These are phyloP conservation scores for Scedosporium dehoogii DNA, from an alignment of 2,329 filamentous ascomycete species.

Conservation along the genomic window DNA sequence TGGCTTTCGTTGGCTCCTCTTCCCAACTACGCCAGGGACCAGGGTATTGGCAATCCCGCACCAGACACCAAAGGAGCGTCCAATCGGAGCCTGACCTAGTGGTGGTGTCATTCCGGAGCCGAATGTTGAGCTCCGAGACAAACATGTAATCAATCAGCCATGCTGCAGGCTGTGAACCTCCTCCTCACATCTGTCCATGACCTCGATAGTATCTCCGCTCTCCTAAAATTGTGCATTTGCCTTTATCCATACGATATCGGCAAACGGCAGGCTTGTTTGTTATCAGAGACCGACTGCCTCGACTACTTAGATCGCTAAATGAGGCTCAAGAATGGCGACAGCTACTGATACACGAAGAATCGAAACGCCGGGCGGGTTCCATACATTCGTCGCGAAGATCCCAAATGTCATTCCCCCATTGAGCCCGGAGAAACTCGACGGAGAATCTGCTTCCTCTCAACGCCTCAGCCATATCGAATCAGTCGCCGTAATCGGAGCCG, in stretches of 20 bases:
- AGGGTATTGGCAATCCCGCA: background rate
- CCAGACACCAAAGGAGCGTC: background rate
- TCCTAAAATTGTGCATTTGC: background rate
- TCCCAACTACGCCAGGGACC: too few species aligned
- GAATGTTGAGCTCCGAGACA: slow-evolving; percentile 4
- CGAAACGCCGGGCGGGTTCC: background rate
- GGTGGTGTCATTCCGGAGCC: slow-evolving; percentile 2
- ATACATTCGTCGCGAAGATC: background rate
- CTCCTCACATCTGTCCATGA: background rate
- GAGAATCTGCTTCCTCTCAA: background rate
- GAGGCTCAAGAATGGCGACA: background rate
- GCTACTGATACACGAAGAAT: background rate
- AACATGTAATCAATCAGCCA: background rate
- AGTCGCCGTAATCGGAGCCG: slow-evolving; percentile 29
- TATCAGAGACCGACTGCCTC: background rate
- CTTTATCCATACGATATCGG: background rate
- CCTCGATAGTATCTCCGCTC: background rate
- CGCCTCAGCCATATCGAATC: slow-evolving; percentile 3
- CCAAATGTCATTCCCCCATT: background rate
- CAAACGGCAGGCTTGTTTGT: background rate
- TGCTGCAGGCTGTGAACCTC: background rate
- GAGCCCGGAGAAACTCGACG: background rate
- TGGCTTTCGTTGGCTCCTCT: background rate
- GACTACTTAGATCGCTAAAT: background rate
- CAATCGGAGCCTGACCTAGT: background rate